These are phyloP conservation scores for Crotalaria pallida DNA, from an alignment of 306 rosid species.

Conservation along the genomic window DNA sequence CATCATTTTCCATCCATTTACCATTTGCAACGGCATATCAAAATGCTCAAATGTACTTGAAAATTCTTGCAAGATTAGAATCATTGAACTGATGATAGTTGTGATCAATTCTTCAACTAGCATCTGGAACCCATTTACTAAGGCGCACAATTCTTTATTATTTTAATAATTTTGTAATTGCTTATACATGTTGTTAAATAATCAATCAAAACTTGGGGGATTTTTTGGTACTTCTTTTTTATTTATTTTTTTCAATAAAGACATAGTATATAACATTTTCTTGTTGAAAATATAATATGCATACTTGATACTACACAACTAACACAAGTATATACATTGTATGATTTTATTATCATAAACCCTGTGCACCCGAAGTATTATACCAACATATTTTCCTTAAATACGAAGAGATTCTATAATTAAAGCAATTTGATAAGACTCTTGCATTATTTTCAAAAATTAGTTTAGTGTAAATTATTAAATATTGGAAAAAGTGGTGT, in stretches of 20 bases:
- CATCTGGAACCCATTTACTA: background rate
- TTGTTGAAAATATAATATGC: too few relatives aligned
- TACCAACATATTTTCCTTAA: too few relatives aligned
- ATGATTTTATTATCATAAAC: too few relatives aligned
- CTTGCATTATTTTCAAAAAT: background rate
- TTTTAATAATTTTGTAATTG: too few relatives aligned
- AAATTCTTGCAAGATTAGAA: background rate
- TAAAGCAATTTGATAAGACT: background rate
- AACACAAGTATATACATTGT: too few relatives aligned
- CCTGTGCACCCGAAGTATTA: too few relatives aligned
- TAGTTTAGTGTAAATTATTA: background rate
- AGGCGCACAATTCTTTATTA: background rate
- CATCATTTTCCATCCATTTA: background rate
- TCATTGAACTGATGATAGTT: background rate
- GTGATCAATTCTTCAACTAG: background rate
- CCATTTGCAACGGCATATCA: background rate
- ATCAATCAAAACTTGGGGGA: too few relatives aligned
- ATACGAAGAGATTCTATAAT: background rate
- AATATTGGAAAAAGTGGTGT: background rate
- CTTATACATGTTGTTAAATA: too few relatives aligned
- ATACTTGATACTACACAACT: too few relatives aligned
- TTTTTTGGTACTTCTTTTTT: too few relatives aligned
- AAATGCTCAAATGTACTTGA: background rate
- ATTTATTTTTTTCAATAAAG: too few relatives aligned
- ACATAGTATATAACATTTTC: too few relatives aligned